Evolutionary conservation across 2,329 filamentous ascomycete species (phyloP).

Genomic region (Chaetomiaceae sp.): DNA sequence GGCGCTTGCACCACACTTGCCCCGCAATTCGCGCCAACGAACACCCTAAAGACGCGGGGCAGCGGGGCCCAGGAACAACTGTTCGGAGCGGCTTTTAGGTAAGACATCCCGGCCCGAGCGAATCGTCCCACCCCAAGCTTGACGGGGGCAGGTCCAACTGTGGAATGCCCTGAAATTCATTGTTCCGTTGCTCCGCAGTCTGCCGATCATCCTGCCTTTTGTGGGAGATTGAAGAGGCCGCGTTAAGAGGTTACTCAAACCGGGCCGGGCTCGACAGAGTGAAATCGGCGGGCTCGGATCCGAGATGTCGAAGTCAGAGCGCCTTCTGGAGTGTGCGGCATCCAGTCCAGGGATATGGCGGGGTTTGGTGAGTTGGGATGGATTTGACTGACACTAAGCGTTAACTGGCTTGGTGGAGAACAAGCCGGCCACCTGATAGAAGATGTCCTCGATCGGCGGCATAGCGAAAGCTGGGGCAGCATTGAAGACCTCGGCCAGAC

Average conservation of each 20-base stretch:
- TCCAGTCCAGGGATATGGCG: not conserved
- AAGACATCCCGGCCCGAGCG: slow-evolving; percentile 4
- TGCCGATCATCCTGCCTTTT: no score
- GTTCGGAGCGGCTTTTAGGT: slow-evolving; percentile 6
- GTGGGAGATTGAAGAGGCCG: no score
- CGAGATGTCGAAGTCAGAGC: not conserved
- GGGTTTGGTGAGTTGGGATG: not conserved
- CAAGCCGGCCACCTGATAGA: slow-evolving; percentile 64
- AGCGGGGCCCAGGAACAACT: slow-evolving; percentile 9
- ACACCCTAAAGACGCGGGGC: slow-evolving; percentile 11
- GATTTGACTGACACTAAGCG: slow-evolving; percentile 5
- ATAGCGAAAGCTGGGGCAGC: slow-evolving; percentile 63
- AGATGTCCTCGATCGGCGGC: slow-evolving; percentile 69
- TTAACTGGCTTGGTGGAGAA: slow-evolving; percentile 52
- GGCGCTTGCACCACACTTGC: slow-evolving; percentile 15
- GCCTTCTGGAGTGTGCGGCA: not conserved
- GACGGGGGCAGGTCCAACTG: no score
- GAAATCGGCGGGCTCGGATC: no score
- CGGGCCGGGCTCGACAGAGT: not conserved
- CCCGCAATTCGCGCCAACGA: slow-evolving; percentile 15
- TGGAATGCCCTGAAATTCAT: not conserved
- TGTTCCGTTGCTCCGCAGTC: no score
- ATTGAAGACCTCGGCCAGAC: slow-evolving; percentile 66
- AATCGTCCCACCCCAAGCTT: no score
- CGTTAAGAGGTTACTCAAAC: no score